These are phyloP conservation scores for Pholiota molesta DNA, from an alignment of 768 basidiomycete species.

Conservation along the genomic window DNA sequence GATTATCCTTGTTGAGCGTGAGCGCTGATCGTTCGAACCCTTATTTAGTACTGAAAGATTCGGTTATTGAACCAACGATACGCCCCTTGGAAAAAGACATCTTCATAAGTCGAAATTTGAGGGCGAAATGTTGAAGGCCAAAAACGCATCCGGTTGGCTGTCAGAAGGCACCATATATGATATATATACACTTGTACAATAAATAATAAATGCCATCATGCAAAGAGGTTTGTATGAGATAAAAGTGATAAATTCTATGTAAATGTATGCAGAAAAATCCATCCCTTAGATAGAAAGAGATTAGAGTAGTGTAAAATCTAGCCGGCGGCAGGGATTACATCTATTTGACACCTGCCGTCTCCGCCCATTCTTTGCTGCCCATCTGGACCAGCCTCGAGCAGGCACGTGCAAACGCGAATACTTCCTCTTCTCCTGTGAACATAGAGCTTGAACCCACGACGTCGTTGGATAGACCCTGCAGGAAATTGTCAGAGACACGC, in stretches of 20 bases:
- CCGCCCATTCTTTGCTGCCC: constrained; percentile 88
- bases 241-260: neutral
- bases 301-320: neutral
- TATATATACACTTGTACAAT: too few relatives aligned
- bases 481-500: neutral
- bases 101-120: too few relatives aligned
- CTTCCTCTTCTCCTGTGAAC: constrained; percentile 95
- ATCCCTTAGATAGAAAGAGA: neutral
- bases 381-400: constrained; percentile 86
- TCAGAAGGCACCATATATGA: too few relatives aligned
- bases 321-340: neutral
- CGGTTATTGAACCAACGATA: neutral
- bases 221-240: neutral
- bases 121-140: too few relatives aligned
- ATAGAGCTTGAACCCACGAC: constrained; percentile 83
- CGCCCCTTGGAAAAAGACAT: too few relatives aligned
- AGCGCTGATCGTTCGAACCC: neutral
- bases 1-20: neutral
- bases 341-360: constrained; percentile 42
- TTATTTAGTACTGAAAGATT: too few relatives aligned
- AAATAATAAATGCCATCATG: too few relatives aligned
- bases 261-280: neutral
- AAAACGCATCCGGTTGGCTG: too few relatives aligned
- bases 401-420: constrained; percentile 96
- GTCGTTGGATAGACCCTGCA: constrained; percentile 76